Percentiles rank a stretch among this genome's conserved stretches.
These are phyloP conservation scores for Trametes elegans DNA, from an alignment of 768 basidiomycete species.

Conservation along the genomic window DNA sequence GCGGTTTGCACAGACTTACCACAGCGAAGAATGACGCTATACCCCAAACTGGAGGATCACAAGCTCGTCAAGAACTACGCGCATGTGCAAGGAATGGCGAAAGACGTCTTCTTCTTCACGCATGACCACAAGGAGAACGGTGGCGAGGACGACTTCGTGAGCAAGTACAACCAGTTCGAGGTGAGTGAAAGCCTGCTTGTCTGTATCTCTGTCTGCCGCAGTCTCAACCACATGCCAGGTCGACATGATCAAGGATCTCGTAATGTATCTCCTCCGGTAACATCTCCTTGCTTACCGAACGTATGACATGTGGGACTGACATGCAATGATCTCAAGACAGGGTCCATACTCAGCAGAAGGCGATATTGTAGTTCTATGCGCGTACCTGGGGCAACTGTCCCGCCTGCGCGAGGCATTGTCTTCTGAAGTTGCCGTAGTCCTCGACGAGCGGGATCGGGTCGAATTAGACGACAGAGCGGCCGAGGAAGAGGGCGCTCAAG, in stretches of 20 bases:
- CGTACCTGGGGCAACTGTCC: constrained; percentile 50
- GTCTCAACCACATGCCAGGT: too few species aligned
- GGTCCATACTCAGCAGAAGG: constrained; percentile 45
- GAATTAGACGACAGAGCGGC: constrained; percentile 52
- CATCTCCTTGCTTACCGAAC: too few species aligned
- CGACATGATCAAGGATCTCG: constrained; percentile 49
- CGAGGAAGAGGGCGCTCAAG: constrained; percentile 28
- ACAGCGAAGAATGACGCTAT: constrained; percentile 63
- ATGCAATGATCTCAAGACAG: constrained; percentile 43
- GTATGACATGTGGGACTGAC: too few species aligned
- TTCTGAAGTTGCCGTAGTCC: constrained; percentile 52
- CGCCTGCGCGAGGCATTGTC: constrained; percentile 40
- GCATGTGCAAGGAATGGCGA: constrained; percentile 57
- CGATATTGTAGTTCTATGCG: constrained; percentile 53
- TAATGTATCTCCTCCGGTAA: constrained; percentile 46
- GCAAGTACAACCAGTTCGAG: constrained; percentile 68
- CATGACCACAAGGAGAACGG: constrained; percentile 62
- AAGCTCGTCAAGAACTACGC: constrained; percentile 49
- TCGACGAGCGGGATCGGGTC: constrained; percentile 68
- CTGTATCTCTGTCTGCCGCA: too few species aligned
- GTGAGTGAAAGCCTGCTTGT: too few species aligned
- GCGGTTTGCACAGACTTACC: too few species aligned
- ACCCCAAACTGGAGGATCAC: constrained; percentile 59
- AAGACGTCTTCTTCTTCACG: constrained; percentile 66
- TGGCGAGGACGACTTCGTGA: constrained; percentile 55